A percentile compares a stretch with the other conserved stretches of the same genome.
Evolutionary conservation across 805 yeast genomes (phyloP).

Genomic region (Candida hispaniensis): DNA sequence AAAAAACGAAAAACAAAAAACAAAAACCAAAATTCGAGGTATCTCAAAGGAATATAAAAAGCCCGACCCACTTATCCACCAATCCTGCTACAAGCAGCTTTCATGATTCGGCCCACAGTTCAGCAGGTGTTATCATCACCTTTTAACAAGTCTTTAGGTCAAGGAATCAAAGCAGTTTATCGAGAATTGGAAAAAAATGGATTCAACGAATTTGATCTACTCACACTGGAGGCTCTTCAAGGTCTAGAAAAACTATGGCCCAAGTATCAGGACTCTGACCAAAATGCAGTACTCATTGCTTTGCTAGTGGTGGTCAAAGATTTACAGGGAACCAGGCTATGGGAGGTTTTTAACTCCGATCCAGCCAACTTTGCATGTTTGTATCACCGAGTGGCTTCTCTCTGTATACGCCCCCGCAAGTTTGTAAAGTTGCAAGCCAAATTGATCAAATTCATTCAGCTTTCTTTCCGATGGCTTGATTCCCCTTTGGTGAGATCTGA

Average conservation of each 20-base stretch:
- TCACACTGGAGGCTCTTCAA: constrained; percentile 9
- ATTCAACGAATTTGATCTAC: constrained; percentile 14
- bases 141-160: too few relatives aligned
- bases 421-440: constrained; percentile 15
- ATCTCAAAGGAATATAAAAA: too few relatives aligned
- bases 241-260: constrained; percentile 14
- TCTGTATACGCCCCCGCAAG: constrained; percentile 19
- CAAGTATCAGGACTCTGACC: constrained; percentile 1
- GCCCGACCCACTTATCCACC: too few relatives aligned
- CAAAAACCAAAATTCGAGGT: too few relatives aligned
- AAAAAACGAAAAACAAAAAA: too few relatives aligned
- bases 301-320: constrained; percentile 5
- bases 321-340: constrained; percentile 3
- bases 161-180: too few relatives aligned
- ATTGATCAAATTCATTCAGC: constrained; percentile 24
- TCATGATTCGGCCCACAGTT: too few relatives aligned
- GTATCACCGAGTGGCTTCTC: constrained; percentile 27
- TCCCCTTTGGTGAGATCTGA: constrained; percentile 20
- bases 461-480: constrained; percentile 23
- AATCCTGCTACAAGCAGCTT: too few relatives aligned
- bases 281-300: constrained; percentile 6
- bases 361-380: constrained; percentile 26
- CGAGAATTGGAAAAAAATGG: constrained; percentile 5
- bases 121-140: too few relatives aligned
- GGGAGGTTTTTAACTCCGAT: constrained; percentile 21